Conservation (phyloP, 352 stramenopile genomes). For the Pythium guiyangense region DNA sequence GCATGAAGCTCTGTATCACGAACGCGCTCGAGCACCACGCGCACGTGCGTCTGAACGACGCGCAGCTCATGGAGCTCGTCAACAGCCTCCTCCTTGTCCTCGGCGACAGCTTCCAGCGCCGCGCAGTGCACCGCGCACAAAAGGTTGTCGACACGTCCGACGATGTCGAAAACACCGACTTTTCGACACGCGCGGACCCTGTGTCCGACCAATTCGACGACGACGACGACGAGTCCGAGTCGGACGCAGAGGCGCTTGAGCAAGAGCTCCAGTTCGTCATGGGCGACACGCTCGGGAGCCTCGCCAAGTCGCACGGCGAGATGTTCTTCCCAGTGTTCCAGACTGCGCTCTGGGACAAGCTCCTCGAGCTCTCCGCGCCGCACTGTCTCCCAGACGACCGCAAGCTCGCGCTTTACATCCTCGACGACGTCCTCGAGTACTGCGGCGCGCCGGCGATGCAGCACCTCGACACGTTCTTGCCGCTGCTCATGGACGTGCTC, state of each 20-base stretch:
- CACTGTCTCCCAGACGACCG: constrained; percentile 76
- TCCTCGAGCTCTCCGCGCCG: constrained; percentile 52
- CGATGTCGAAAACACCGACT: constrained; percentile 8
- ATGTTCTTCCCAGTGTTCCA: constrained; percentile 80
- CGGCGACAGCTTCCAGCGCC: constrained; percentile 77
- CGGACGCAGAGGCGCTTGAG: constrained; percentile 48
- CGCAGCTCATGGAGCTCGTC: constrained; percentile 68
- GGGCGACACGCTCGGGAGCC: constrained; percentile 65
- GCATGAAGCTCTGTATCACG: constrained; percentile 67
- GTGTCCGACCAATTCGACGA: constrained; percentile 16
- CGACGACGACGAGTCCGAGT: constrained; percentile 43
- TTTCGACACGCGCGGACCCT: background rate
- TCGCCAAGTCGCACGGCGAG: constrained; percentile 64
- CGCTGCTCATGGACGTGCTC: constrained; percentile 57
- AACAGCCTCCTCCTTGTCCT: constrained; percentile 70
- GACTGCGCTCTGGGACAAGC: constrained; percentile 68
- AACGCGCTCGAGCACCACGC: constrained; percentile 39
- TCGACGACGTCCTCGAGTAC: constrained; percentile 84
- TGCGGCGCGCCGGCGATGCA: constrained; percentile 46
- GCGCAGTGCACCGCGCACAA: constrained; percentile 44
- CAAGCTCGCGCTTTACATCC: constrained; percentile 81
- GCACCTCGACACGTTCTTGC: constrained; percentile 59
- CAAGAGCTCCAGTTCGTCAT: constrained; percentile 78
- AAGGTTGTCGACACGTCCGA: constrained; percentile 14
- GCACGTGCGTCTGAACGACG: constrained; percentile 57